Conservation (phyloP, 805 yeast species). For the Starmerella potacharoeniae region DNA sequence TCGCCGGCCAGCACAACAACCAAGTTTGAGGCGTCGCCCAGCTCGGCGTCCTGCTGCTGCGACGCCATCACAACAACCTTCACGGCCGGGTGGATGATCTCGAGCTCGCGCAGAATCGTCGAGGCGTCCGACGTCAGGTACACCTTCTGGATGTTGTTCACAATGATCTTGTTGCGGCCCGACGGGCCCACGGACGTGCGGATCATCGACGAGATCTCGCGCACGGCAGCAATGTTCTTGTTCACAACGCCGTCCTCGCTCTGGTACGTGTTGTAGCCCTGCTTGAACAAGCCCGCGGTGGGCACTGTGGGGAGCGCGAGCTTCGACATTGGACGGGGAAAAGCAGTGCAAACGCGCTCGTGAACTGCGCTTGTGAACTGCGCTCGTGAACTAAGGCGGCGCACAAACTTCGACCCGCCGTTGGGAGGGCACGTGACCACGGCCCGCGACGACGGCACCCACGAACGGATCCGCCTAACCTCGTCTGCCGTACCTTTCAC, state of each 20-base stretch:
- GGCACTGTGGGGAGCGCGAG: conserved; percentile 87
- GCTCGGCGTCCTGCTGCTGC: conserved; percentile 91
- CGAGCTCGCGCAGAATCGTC: conserved; percentile 85
- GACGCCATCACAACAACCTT: conserved; percentile 92
- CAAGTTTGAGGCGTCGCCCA: conserved; percentile 93
- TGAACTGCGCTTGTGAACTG: too few species aligned
- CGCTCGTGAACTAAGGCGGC: too few species aligned
- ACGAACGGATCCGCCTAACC: too few species aligned
- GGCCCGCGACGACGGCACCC: too few species aligned
- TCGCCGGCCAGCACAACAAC: conserved; percentile 92
- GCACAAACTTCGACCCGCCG: too few species aligned
- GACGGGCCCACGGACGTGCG: conserved; percentile 95
- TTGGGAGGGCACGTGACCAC: too few species aligned
- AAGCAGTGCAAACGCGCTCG: too few species aligned
- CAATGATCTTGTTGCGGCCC: conserved; percentile 92
- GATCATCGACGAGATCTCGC: conserved; percentile 85
- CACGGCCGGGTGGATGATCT: conserved; percentile 94
- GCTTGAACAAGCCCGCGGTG: conserved; percentile 85
- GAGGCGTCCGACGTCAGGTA: conserved; percentile 97
- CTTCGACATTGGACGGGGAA: conserved; percentile 46
- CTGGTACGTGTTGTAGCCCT: conserved; percentile 78
- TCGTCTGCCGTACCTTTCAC: too few species aligned
- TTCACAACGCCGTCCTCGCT: conserved; percentile 90
- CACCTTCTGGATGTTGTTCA: conserved; percentile 72
- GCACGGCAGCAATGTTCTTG: conserved; percentile 85